Percentiles rank a stretch among this genome's conserved stretches.
Conservation (phyloP, 257 asterid genomes). For the Paraleonurus japonicus region DNA sequence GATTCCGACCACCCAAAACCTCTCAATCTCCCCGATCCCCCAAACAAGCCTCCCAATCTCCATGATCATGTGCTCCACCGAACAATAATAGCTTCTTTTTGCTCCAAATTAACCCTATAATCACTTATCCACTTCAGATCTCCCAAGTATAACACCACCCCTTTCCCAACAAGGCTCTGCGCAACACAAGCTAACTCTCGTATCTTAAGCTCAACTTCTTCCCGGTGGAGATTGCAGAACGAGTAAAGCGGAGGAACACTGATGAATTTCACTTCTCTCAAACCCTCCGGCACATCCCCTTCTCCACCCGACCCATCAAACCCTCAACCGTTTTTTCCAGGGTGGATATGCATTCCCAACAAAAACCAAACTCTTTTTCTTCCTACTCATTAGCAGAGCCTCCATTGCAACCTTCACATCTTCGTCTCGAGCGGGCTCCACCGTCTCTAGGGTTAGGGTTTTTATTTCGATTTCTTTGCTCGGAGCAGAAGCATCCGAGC, state of each 20-base stretch:
- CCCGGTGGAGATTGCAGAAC: slow-evolving; percentile 33
- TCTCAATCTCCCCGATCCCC: slow-evolving; percentile 42
- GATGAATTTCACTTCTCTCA: slow-evolving; percentile 47
- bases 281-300: slow-evolving; percentile 41
- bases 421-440: slow-evolving; percentile 27
- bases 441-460: not conserved
- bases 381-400: slow-evolving; percentile 26
- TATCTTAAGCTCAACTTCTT: slow-evolving; percentile 56
- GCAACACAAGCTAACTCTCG: slow-evolving; percentile 43
- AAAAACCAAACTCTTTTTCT: slow-evolving; percentile 39
- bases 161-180: slow-evolving; percentile 40
- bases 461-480: not conserved
- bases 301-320: slow-evolving; percentile 50
- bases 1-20: slow-evolving; percentile 64
- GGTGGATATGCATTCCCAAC: slow-evolving; percentile 53
- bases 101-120: slow-evolving; percentile 36
- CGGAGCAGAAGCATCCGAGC: not conserved
- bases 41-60: slow-evolving; percentile 53
- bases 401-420: slow-evolving; percentile 51
- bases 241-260: slow-evolving; percentile 47
- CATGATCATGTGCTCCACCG: slow-evolving; percentile 69
- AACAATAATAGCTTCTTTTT: slow-evolving; percentile 49
- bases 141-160: slow-evolving; percentile 75
- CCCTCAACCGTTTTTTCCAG: slow-evolving; percentile 45
- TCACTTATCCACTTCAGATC: slow-evolving; percentile 68